These are phyloP conservation scores for Pseudocercospora ulei DNA, from an alignment of 2,329 filamentous ascomycete species.

Conservation along the genomic window DNA sequence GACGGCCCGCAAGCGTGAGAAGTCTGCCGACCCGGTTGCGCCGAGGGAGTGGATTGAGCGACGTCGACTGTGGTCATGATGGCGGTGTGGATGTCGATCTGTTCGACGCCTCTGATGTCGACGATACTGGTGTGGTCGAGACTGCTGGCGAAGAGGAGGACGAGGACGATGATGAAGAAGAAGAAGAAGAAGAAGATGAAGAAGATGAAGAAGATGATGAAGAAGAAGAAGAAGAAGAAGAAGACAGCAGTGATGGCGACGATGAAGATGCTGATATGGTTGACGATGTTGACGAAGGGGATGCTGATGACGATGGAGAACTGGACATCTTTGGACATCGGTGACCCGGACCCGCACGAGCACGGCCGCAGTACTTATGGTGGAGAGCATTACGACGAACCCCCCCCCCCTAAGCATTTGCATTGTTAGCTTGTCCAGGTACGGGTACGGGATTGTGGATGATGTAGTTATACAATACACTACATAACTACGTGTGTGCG, in stretches of 20 bases:
- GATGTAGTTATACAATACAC: too few species aligned
- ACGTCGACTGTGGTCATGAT: constrained; percentile 11
- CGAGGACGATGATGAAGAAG: constrained; percentile 32
- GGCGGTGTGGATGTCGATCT: constrained; percentile 21
- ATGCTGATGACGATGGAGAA: constrained; percentile 14
- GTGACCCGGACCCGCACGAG: too few species aligned
- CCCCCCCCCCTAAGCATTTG: too few species aligned
- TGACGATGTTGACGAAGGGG: constrained; percentile 18
- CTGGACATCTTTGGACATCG: constrained; percentile 27
- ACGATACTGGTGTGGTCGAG: constrained; percentile 27
- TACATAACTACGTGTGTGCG: too few species aligned
- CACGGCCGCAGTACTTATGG: too few species aligned
- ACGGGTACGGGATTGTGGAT: too few species aligned
- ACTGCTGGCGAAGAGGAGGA: constrained; percentile 33
- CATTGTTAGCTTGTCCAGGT: too few species aligned
- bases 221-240: constrained; percentile 15
- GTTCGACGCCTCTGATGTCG: constrained; percentile 28
- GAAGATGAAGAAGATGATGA: too few species aligned
- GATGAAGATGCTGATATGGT: constrained; percentile 8
- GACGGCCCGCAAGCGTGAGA: constrained; percentile 15
- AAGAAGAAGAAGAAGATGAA: too few species aligned
- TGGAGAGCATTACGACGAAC: too few species aligned
- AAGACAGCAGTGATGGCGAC: constrained; percentile 13
- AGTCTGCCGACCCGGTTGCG: constrained; percentile 17
- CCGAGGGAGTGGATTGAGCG: constrained; percentile 15